Evolutionary conservation across 768 basidiomycete species (phyloP).

Genomic region (Boletus rufocinnamomeus): DNA sequence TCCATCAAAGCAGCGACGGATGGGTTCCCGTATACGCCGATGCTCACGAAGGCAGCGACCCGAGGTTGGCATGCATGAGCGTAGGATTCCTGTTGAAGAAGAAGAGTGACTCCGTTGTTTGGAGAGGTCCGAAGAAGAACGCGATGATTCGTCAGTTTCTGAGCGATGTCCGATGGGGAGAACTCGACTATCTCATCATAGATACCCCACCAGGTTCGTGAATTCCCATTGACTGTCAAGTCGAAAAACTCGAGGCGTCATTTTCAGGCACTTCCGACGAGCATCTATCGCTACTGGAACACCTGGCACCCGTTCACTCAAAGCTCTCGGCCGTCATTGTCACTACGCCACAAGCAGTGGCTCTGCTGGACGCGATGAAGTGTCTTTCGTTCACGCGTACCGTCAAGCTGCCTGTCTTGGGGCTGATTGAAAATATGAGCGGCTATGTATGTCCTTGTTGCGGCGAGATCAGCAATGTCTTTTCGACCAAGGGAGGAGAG

Average conservation of each 20-base stretch:
- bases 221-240: constrained; percentile 3
- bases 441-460: constrained; percentile 98
- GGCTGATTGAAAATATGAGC: constrained; percentile 97
- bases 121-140: constrained; percentile 98
- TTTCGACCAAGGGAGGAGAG: constrained; percentile 91
- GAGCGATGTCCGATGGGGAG: constrained; percentile 93
- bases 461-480: constrained; percentile 91
- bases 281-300: constrained; percentile 93
- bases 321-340: constrained; percentile 86
- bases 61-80: constrained; percentile 90
- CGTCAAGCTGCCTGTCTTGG: constrained; percentile 83
- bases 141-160: constrained; percentile 97
- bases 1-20: constrained; percentile 92
- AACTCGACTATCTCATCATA: constrained; percentile 88
- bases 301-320: constrained; percentile 81
- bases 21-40: constrained; percentile 99
- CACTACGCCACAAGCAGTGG: constrained; percentile 96
- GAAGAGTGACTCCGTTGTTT: constrained; percentile 91
- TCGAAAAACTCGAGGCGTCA: constrained; percentile 8
- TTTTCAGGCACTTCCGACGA: constrained; percentile 94
- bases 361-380: constrained; percentile 93
- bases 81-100: constrained; percentile 93
- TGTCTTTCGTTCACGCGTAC: constrained; percentile 94
- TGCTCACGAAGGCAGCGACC: constrained; percentile 47
- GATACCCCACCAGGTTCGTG: constrained; percentile 93